A percentile compares a stretch with the other conserved stretches of the same genome.
phyloP scores from a whole-genome alignment of 2,329 filamentous ascomycete species.

The Ceratocystis albifundus region DNA sequence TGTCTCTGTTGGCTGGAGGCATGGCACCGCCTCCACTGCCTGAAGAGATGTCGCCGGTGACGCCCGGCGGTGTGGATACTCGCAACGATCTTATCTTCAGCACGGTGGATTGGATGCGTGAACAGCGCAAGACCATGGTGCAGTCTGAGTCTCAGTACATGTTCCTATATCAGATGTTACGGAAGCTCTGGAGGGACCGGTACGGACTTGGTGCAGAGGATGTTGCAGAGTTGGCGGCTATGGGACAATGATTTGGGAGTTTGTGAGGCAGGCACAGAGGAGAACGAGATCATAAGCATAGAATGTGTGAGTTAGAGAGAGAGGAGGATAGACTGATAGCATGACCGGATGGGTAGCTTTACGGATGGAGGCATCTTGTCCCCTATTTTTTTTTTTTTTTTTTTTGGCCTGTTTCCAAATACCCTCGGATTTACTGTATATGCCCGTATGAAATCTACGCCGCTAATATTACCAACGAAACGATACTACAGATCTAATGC shows the following conservation, averaged over 20 bases:
- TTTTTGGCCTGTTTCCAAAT: not conserved
- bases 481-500: not conserved
- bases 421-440: not conserved
- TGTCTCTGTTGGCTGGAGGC: conserved; percentile 19
- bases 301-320: not conserved
- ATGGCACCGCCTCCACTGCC: conserved; percentile 9
- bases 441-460: not conserved
- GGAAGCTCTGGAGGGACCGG: conserved; percentile 59
- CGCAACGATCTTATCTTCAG: conserved; percentile 53
- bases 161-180: conserved; percentile 80
- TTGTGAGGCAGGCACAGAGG: conserved; percentile 2
- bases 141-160: conserved; percentile 73
- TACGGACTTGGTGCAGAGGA: conserved; percentile 33
- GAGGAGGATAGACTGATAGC: not conserved
- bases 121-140: conserved; percentile 92
- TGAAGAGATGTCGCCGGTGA: conserved; percentile 26
- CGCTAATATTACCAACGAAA: not conserved
- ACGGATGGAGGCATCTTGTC: no score
- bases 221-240: conserved; percentile 7
- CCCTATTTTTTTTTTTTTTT: not conserved
- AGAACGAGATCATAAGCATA: not conserved
- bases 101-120: conserved; percentile 66
- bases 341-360: not conserved
- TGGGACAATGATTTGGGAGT: conserved; percentile 3
- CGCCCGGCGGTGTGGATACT: conserved; percentile 30